phyloP scores from a whole-genome alignment of 1,284 basidiomycete genomes.

The Irpex rosettiformis region DNA sequence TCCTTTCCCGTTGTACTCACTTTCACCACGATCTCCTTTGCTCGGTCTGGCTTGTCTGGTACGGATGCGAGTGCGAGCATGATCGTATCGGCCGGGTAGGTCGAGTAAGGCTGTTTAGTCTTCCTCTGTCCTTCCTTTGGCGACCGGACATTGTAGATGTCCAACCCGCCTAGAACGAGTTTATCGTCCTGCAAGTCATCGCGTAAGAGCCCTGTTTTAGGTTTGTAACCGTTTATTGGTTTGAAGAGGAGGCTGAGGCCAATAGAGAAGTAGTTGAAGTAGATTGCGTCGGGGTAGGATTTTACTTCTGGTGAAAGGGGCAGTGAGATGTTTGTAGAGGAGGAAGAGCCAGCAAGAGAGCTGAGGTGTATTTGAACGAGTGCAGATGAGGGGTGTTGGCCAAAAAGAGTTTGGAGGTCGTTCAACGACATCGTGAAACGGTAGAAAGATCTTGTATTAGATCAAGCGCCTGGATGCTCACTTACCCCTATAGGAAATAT shows the following conservation, averaged over 20 bases:
- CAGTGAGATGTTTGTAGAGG: no score
- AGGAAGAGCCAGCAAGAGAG: constrained; percentile 29
- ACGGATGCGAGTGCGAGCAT: constrained; percentile 36
- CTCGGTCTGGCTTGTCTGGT: constrained; percentile 31
- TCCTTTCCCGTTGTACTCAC: constrained; percentile 66
- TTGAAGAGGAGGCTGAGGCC: constrained; percentile 78
- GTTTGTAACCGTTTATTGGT: constrained; percentile 59
- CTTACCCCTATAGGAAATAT: no score
- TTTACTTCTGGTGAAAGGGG: constrained; percentile 57
- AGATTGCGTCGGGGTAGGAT: constrained; percentile 77
- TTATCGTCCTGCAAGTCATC: constrained; percentile 46
- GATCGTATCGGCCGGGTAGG: constrained; percentile 52
- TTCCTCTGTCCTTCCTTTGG: constrained; percentile 23
- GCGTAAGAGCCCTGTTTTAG: constrained; percentile 39
- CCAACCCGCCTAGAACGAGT: constrained; percentile 66
- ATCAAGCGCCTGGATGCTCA: no score
- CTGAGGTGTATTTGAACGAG: constrained; percentile 42
- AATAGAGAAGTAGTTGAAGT: constrained; percentile 77
- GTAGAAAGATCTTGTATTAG: no score
- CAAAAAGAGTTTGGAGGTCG: constrained; percentile 40
- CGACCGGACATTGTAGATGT: constrained; percentile 69
- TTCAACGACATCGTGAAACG: no score
- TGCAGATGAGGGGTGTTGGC: constrained; percentile 40
- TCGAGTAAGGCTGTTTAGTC: constrained; percentile 43
- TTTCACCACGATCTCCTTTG: constrained; percentile 41